Conservation (phyloP, 1,284 basidiomycete genomes). For the Exobasidium cylindrosporum region DNA sequence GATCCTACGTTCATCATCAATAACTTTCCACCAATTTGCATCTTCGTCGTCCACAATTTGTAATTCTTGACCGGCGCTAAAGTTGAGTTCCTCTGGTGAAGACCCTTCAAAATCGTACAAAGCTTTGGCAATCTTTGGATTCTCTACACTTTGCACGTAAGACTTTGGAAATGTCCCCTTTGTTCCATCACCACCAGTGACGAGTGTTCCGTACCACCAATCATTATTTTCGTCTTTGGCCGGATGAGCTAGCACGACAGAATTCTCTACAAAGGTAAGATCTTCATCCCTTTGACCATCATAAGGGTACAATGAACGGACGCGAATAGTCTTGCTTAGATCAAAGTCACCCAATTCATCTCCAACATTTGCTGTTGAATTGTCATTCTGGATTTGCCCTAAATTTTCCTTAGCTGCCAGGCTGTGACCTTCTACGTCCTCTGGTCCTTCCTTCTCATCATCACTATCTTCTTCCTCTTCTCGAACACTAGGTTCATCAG, state of each 20-base stretch:
- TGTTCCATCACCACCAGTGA: conserved; percentile 62
- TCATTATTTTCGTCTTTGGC: conserved; percentile 67
- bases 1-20: conserved; percentile 41
- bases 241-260: conserved; percentile 75
- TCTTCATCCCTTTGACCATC: conserved; percentile 81
- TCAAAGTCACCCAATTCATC: conserved; percentile 71
- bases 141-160: conserved; percentile 59
- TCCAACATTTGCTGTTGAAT: conserved; percentile 6
- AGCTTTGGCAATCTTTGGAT: conserved; percentile 39
- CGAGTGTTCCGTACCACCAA: conserved; percentile 88
- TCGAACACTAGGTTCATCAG: conserved; percentile 62
- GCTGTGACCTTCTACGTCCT: conserved; percentile 14
- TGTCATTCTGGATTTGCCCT: too few relatives aligned
- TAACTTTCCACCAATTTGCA: conserved; percentile 47
- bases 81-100: conserved; percentile 45
- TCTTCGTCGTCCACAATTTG: conserved; percentile 49
- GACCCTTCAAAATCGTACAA: conserved; percentile 49
- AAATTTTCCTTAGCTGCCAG: neutral
- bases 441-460: conserved; percentile 32
- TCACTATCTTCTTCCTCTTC: conserved; percentile 63
- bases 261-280: conserved; percentile 77
- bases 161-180: conserved; percentile 87
- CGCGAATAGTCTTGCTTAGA: conserved; percentile 63
- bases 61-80: conserved; percentile 43
- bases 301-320: conserved; percentile 66